phyloP scores from a whole-genome alignment of 2,329 filamentous ascomycete species.

The Trichoderma citrinoviride region DNA sequence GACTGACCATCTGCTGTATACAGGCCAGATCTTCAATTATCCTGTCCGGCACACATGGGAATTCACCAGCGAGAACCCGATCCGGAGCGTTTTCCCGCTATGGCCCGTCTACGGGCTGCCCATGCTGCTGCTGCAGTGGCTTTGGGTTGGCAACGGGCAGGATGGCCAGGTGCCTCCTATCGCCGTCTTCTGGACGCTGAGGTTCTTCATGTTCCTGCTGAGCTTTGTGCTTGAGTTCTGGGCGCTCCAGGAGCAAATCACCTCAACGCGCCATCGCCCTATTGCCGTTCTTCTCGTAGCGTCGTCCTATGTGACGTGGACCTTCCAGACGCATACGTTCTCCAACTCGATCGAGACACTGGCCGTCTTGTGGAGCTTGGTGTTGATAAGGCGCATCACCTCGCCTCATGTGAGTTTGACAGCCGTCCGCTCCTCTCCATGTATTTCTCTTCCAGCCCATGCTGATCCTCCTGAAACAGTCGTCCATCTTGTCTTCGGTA shows the following conservation, averaged over 20 bases:
- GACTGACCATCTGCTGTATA: background rate
- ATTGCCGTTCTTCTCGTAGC: conserved; percentile 80
- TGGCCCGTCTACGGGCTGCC: conserved; percentile 94
- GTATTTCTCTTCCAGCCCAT: conserved; percentile 4
- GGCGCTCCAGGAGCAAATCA: conserved; percentile 89
- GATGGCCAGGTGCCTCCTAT: conserved; percentile 77
- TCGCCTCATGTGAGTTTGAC: conserved; percentile 64
- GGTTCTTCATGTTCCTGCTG: conserved; percentile 86
- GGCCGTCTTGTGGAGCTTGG: conserved; percentile 87
- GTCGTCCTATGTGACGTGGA: conserved; percentile 98
- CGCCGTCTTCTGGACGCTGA: conserved; percentile 83
- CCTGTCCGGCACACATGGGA: conserved; percentile 92
- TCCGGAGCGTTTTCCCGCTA: conserved; percentile 94
- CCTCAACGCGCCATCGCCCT: conserved; percentile 67
- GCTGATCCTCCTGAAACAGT: conserved; percentile 58
- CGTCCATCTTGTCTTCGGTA: conserved; percentile 71
- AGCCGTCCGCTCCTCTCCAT: background rate
- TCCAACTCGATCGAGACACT: conserved; percentile 96
- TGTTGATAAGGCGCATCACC: conserved; percentile 83
- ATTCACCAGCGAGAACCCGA: conserved; percentile 82
- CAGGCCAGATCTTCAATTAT: conserved; percentile 90
- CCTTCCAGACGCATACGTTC: conserved; percentile 96
- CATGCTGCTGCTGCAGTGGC: conserved; percentile 88
- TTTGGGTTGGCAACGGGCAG: conserved; percentile 80
- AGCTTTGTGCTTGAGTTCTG: conserved; percentile 98